Evolutionary conservation across 805 yeast species (phyloP).

Genomic region (Brettanomyces bruxellensis): DNA sequence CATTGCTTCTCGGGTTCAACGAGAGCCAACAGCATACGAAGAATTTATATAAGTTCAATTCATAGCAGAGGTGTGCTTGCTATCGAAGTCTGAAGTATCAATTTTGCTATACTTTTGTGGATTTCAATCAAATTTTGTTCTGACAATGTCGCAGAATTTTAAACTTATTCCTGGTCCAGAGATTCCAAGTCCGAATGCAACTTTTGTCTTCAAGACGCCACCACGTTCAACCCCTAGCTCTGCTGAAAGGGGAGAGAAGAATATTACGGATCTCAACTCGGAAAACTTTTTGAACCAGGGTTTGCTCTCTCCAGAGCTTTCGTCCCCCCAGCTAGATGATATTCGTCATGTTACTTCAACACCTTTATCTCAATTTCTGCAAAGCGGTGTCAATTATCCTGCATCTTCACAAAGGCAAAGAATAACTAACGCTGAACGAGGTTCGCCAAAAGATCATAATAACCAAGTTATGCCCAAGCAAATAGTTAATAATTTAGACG

Average conservation of each 20-base stretch:
- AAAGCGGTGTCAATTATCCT: neutral
- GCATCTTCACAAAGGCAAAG: neutral
- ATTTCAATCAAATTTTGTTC: too few relatives aligned
- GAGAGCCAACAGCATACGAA: too few relatives aligned
- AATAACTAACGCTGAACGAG: neutral
- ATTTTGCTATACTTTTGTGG: neutral
- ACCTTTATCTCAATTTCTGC: neutral
- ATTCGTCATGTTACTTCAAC: neutral
- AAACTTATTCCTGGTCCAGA: slow-evolving; percentile 15
- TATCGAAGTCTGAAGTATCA: too few relatives aligned
- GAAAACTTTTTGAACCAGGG: slow-evolving; percentile 8
- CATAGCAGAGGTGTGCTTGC: too few relatives aligned
- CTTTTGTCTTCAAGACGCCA: slow-evolving; percentile 22
- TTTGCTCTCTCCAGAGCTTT: slow-evolving; percentile 31
- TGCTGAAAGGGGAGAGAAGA: neutral
- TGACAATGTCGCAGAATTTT: neutral
- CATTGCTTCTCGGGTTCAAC: too few relatives aligned
- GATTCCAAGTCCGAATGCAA: slow-evolving; percentile 19
- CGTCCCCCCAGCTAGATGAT: slow-evolving; percentile 35
- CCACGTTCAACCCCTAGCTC: slow-evolving; percentile 20
- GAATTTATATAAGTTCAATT: too few relatives aligned
- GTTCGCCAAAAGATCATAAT: neutral
- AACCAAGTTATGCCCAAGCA: neutral
- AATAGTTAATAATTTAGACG: neutral
- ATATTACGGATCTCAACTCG: neutral